Evolutionary conservation across 306 rosid species (phyloP), one percentile per base, ranked within the genome.

Genomic region (Sphenostylis stenocarpa): DNA sequence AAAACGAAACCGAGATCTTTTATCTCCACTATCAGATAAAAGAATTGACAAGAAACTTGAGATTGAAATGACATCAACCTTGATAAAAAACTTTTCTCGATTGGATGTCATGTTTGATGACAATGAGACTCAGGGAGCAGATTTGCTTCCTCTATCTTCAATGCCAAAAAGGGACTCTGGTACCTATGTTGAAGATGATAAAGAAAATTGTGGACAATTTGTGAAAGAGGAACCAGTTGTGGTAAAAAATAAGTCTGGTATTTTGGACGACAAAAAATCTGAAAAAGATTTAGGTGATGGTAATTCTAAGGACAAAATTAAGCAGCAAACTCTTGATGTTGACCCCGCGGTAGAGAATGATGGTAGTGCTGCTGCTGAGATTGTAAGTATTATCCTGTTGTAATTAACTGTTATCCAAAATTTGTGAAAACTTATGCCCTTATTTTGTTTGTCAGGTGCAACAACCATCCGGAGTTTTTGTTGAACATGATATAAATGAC

Each of bases 21-120:
- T 96, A 69, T 87, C 99, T 33, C 99, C 98, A n/a, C 73, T 91
- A 29, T 96, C 99, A 26, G 97, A 93, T 71, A 91, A 89, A 86
- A 85, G 94, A 78, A 83, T 51, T 6, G 94, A 88, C 79, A 93
- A 96, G 84, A 93, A 87, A 86, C 85, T 82, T 64, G 97, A 91
- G 87, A 82, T 78, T 84, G 86, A 80, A 33, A 71, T 87, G 85
- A 80, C 89, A 72, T 85, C 97, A 71, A 84, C 84, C 21, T 85
- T 91, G 89, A 74, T 87, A 34, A 83, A 70, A 77, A 80, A 86
- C 58, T 88, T 89, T 83, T 90, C 98, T 61, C 97, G 91, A 78
- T 85, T 94, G 81, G 97, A 94, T 73, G 96, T 90, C 52, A 81
- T 90, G 90, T 88, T 92, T 80, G 90, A 86, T 63, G 96, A 81